A percentile compares a stretch with the other conserved stretches of the same genome.
Conservation (phyloP, 257 asterid genomes). For the Fraxinus quadrangulata region DNA sequence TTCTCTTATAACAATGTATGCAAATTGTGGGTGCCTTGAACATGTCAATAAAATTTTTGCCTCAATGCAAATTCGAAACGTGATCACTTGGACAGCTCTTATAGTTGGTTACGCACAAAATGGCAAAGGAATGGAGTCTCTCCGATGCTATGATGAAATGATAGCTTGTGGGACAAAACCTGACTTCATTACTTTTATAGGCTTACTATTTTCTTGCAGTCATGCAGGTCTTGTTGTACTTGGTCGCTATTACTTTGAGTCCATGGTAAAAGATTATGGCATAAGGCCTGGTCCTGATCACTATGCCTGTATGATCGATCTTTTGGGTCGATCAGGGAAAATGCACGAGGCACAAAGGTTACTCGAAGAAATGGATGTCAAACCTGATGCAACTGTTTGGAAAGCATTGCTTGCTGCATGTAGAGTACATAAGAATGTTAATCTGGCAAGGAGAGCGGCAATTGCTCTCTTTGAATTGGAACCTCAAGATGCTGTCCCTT, state of each 20-base stretch:
- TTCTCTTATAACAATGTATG: constrained; percentile 69
- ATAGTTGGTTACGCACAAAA: constrained; percentile 75
- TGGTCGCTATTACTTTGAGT: constrained; percentile 54
- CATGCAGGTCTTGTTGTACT: constrained; percentile 73
- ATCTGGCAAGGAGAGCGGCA: constrained; percentile 69
- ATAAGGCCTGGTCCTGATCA: constrained; percentile 71
- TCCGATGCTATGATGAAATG: constrained; percentile 61
- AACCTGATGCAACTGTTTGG: constrained; percentile 74
- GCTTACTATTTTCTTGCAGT: constrained; percentile 85
- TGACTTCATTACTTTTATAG: constrained; percentile 76
- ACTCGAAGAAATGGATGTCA: constrained; percentile 46
- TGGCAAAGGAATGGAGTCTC: constrained; percentile 58
- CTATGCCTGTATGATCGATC: constrained; percentile 86
- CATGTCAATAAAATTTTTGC: constrained; percentile 51
- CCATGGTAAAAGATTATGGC: constrained; percentile 60
- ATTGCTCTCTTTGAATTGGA: constrained; percentile 55
- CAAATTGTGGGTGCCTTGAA: constrained; percentile 70
- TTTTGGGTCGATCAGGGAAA: constrained; percentile 75
- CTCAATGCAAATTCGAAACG: constrained; percentile 53
- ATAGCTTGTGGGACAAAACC: constrained; percentile 60
- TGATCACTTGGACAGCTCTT: constrained; percentile 86
- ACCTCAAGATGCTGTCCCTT: constrained; percentile 69
- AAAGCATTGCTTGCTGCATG: constrained; percentile 78
- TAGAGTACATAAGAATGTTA: constrained; percentile 56
- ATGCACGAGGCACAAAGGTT: constrained; percentile 64